Base-by-base conservation (phyloP, 495 filamentous ascomycete genomes). In the Schizothecium vesticola region DNA sequence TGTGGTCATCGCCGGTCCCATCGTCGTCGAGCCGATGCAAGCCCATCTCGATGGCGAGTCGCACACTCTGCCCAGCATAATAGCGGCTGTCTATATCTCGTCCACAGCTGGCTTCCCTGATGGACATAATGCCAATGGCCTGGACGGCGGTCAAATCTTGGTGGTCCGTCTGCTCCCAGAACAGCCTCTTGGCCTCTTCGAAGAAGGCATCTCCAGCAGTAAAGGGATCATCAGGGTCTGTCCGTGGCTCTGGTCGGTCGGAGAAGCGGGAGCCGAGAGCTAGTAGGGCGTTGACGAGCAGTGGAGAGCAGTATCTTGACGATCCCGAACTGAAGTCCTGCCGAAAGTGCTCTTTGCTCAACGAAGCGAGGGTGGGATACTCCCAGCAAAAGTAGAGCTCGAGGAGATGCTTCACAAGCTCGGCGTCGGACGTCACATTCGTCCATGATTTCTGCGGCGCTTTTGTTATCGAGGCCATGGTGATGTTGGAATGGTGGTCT, bases 321-420 rank as follows among this genome's bases (percentile, higher is more conserved):
- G 84, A 74, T 10, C 87, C 84, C 13, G 72, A 75, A 3, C 72
- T 70, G 71, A 91, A 88, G 72, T 92, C 90, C 23, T 82, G 76
- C 64, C 89, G 76, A 72, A 95, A 94, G 63, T 90, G 84, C 59
- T 88, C 86, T 61, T 91, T 88, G 64, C 87, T 88, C 56, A 95
- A 83, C 3, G 90, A 82, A 7, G 88, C 86, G 71, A 90, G 88
- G 65, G 87, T 90, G 2, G 91, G 90, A 70, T 94, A 91, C 71
- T 90, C 88, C 92, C 92, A 95, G 73, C 85, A 86, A 67, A 95
- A 94, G 77, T 92, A 94, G 16, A 94, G 78, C 13, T 85, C 81
- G 43, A 91, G 78, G 24, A 91, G 81, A 67, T 91, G 88, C 63
- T 86, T 77, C 8, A 91, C 83, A 56, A 91, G 82, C 3, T 72